Base-by-base conservation (phyloP, 2,329 filamentous ascomycete species). In the Paraphaeosphaeria minitans region DNA sequence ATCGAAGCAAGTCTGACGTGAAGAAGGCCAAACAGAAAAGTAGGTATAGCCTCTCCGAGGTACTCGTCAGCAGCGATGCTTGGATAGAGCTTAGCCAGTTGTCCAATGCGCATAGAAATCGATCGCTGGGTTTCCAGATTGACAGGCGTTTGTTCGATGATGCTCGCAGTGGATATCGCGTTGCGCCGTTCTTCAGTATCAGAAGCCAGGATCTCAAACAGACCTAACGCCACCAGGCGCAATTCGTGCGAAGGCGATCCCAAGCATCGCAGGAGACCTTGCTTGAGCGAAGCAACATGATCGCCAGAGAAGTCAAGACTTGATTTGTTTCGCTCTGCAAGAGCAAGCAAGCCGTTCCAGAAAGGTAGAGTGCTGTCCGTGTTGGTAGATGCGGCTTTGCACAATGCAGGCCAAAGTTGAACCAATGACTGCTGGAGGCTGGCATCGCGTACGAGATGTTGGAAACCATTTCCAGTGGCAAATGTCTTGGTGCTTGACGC, bases 11-110 rank as follows among this genome's bases (percentile, higher is more conserved):
- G 83, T 66, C 90, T 91, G 50, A 96, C 87, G 0, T 93, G 95
- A 59, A 98, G 83, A 77, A 97, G 85, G 50, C 95, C 95, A 67
- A 97, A 97, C 67, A 92, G 88, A 69, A 93, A 98, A 0, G 86
- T 84, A 0, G 93, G 91, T 31, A 98, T 84, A 7, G 92, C 87
- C 67, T 85, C 83, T 58, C 85, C 82, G 63, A 96, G 79, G 86
- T 89, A 91, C 1, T 85, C 85, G 39, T 85, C 82, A 2, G 84
- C 79, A 42, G 81, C 79, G 10, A 89, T 72, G 24, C 84, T 81
- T 6, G 84, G 78, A 72, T 95, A 96, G 21, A 82, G 74, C 16
- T 83, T 78, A 2, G 84, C 89, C 45, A 97, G 83, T 69, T 92
- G 93, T 48, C 94, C 89, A 55, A 97, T 84, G 62, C 94, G 88